Conservation (phyloP, 805 yeast species). For the Diddensiella transvaalensis region DNA sequence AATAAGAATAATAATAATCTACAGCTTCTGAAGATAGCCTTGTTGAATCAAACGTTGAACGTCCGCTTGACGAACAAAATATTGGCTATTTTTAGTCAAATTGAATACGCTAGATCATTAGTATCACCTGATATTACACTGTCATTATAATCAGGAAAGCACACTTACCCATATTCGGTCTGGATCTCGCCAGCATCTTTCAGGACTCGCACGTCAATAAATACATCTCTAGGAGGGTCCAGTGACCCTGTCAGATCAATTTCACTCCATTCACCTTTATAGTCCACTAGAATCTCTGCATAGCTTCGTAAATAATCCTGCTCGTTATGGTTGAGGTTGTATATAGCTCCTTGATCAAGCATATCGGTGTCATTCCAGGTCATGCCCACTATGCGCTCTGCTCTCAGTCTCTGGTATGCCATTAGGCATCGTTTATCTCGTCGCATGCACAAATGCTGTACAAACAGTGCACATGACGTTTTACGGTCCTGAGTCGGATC, state of each 20-base stretch:
- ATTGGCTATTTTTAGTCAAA: constrained; percentile 87
- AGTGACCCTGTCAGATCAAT: constrained; percentile 85
- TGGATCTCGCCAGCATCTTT: constrained; percentile 96
- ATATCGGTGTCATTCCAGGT: constrained; percentile 56
- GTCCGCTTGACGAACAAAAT: constrained; percentile 89
- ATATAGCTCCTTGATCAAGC: constrained; percentile 31
- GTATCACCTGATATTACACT: neutral
- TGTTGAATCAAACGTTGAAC: constrained; percentile 93
- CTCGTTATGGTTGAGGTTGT: constrained; percentile 69
- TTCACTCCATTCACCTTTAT: constrained; percentile 76
- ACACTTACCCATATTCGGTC: constrained; percentile 79
- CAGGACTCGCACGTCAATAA: constrained; percentile 88
- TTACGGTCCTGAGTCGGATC: constrained; percentile 30
- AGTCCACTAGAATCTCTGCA: constrained; percentile 65
- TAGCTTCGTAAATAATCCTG: constrained; percentile 72
- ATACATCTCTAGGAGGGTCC: constrained; percentile 86
- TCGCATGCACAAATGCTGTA: constrained; percentile 71
- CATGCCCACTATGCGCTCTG: constrained; percentile 59
- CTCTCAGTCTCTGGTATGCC: constrained; percentile 75
- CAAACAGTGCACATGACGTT: constrained; percentile 43
- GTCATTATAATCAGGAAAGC: too few relatives aligned
- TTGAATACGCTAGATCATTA: constrained; percentile 58
- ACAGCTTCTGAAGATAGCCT: constrained; percentile 80
- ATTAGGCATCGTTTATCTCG: constrained; percentile 85
- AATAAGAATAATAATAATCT: too few relatives aligned